Base-by-base conservation (phyloP, 805 yeast species). In the Wickerhamiella kurtzmanii region DNA sequence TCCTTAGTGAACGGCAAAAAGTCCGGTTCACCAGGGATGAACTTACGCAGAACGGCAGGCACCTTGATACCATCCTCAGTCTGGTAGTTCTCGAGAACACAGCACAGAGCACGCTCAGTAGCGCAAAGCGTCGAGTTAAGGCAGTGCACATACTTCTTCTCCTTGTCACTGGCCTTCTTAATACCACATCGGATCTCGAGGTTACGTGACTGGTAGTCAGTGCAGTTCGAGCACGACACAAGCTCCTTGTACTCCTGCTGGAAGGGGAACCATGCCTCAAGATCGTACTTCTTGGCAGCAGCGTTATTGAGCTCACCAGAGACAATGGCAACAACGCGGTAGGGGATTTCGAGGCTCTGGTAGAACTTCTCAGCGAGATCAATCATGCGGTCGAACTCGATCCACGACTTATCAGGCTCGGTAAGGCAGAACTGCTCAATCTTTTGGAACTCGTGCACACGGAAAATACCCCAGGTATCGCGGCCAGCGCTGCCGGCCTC, bases 181-280 rank as follows among this genome's bases (percentile, higher is more conserved):
- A 92, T 84, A 66, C 98, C 98, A 68, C 96, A 92, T 77, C 98
- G 82, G 63, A 92, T 92, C 74, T 92, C 98, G 64, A 92, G 75
- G 76, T 89, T 89, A 74, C 98, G 83, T 46, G 97, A 85, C 74
- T 92, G 98, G 70, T 92, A 92, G 71, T 92, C 98, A 50, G 98
- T 92, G 79, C 98, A 92, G 77, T 92, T 92, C 50, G 97, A 89
- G 73, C 97, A 89, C 17, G 96, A 86, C 48, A 92, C 98, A 61
- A 92, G 79, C 73, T 92, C 98, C 72, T 92, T 92, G 74, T 84
- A 92, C 71, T 92, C 98, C 67, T 87, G 76, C 75, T 92, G 98
- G 84, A 75, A 92, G 64, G 98, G 98, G 94, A 92, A 92, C 98
- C 98, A 92, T 44, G 98, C 98, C 74, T 92, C 98, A 64, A 92